phyloP scores from a whole-genome alignment of 208 protist species.

The Balamuthia mandrillaris region DNA sequence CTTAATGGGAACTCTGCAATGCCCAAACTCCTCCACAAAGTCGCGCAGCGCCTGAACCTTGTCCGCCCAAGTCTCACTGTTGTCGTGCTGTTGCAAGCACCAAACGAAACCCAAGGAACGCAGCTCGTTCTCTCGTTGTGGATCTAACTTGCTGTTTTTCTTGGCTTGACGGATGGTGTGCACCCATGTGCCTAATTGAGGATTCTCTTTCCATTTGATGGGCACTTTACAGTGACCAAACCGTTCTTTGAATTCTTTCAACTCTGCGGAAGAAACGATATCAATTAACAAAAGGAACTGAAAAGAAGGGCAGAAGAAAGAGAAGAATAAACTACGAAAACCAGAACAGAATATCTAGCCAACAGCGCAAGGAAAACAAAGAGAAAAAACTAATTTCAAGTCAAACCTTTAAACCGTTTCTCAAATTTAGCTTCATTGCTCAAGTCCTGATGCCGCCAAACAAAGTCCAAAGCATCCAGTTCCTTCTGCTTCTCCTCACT shows the following conservation, averaged over 20 bases:
- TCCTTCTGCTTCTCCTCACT: background rate
- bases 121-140: no score
- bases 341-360: background rate
- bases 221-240: constrained; percentile 38
- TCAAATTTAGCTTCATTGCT: background rate
- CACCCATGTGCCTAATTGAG: constrained; percentile 16
- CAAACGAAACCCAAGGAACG: no score
- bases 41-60: no score
- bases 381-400: background rate
- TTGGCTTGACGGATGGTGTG: constrained; percentile 24
- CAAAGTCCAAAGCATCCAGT: constrained; percentile 6
- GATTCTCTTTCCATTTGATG: constrained; percentile 35
- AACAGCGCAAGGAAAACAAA: background rate
- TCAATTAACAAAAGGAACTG: background rate
- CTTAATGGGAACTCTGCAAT: no score
- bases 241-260: constrained; percentile 26
- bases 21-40: no score
- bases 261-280: background rate
- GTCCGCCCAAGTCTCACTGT: no score
- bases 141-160: no score
- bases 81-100: no score
- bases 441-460: constrained; percentile 26
- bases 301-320: background rate
- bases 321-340: background rate
- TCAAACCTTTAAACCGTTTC: constrained; percentile 17